Percentiles rank a stretch among this genome's conserved stretches.
phyloP scores from a whole-genome alignment of 2,329 filamentous ascomycete genomes.

The Penicillium occitanis region DNA sequence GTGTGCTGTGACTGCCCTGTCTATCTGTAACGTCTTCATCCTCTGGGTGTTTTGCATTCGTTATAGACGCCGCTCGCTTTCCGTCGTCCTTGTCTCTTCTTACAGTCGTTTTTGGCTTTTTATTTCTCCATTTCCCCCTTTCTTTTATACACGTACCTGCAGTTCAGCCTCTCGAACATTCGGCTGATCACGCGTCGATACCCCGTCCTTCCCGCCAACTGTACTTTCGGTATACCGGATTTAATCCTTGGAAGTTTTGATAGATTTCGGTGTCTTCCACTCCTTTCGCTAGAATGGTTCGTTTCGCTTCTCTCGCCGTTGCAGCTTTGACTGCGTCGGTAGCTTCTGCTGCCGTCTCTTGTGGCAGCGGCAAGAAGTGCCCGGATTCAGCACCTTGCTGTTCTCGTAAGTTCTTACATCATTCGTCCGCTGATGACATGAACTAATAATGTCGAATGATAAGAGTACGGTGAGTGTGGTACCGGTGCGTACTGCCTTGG shows the following conservation, averaged over 20 bases:
- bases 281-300: slow-evolving; percentile 34
- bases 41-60: slow-evolving; percentile 7
- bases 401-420: slow-evolving; percentile 61
- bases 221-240: not conserved
- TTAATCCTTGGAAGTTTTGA: not conserved
- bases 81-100: not conserved
- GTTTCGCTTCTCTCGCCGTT: slow-evolving; percentile 35
- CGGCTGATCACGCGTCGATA: not conserved
- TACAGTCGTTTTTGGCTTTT: slow-evolving; percentile 2
- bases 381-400: slow-evolving; percentile 73
- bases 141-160: not conserved
- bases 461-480: slow-evolving; percentile 95
- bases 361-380: slow-evolving; percentile 58
- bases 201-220: not conserved
- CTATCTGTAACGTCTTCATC: slow-evolving; percentile 8
- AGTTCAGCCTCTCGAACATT: not conserved
- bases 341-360: slow-evolving; percentile 29
- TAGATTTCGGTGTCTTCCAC: not conserved
- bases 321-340: slow-evolving; percentile 37
- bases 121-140: not conserved
- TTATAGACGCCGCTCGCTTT: slow-evolving; percentile 20
- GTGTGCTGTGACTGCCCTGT: not conserved
- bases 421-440: not conserved
- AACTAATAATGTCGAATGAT: not conserved
- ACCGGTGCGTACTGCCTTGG: slow-evolving; percentile 93